These are phyloP conservation scores for Omphalotus guepiniiformis DNA, from an alignment of 768 basidiomycete genomes.

Conservation along the genomic window DNA sequence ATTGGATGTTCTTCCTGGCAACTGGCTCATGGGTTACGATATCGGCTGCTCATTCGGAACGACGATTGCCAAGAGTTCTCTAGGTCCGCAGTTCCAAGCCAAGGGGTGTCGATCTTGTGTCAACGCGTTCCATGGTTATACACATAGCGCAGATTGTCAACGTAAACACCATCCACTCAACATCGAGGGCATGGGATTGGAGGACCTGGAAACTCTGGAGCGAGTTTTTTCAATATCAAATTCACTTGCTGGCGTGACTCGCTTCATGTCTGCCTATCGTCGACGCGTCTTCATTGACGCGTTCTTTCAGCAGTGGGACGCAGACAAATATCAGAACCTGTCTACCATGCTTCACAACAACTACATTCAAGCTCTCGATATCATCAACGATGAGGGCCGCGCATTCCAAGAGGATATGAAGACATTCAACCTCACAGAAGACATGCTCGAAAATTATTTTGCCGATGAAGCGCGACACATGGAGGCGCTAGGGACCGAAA, in stretches of 20 bases:
- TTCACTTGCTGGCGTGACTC: slow-evolving; percentile 18
- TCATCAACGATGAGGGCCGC: slow-evolving; percentile 16
- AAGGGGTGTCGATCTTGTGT: slow-evolving; percentile 11
- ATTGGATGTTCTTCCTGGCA: slow-evolving; percentile 17
- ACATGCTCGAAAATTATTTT: slow-evolving; percentile 18
- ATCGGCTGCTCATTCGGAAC: slow-evolving; percentile 22
- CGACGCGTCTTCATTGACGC: slow-evolving; percentile 25
- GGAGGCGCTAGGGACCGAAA: slow-evolving; percentile 20
- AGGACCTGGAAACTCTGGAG: slow-evolving; percentile 31
- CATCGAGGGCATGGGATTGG: slow-evolving; percentile 27
- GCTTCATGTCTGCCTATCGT: slow-evolving; percentile 24
- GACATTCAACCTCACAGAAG: slow-evolving; percentile 11
- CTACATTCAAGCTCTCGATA: slow-evolving; percentile 24
- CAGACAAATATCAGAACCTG: slow-evolving; percentile 28
- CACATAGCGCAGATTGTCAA: slow-evolving; percentile 31
- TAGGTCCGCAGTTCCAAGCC: slow-evolving; percentile 9
- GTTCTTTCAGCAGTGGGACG: slow-evolving; percentile 31
- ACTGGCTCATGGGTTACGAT: slow-evolving; percentile 19
- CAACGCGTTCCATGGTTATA: slow-evolving; percentile 31
- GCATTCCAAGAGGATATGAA: slow-evolving; percentile 12
- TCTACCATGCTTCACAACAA: slow-evolving; percentile 23
- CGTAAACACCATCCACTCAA: slow-evolving; percentile 24
- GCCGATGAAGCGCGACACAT: slow-evolving; percentile 24
- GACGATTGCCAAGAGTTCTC: slow-evolving; percentile 15
- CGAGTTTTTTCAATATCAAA: slow-evolving; percentile 30